phyloP scores from a whole-genome alignment of 139 green algal species.

The Yamagishiella unicocca region DNA sequence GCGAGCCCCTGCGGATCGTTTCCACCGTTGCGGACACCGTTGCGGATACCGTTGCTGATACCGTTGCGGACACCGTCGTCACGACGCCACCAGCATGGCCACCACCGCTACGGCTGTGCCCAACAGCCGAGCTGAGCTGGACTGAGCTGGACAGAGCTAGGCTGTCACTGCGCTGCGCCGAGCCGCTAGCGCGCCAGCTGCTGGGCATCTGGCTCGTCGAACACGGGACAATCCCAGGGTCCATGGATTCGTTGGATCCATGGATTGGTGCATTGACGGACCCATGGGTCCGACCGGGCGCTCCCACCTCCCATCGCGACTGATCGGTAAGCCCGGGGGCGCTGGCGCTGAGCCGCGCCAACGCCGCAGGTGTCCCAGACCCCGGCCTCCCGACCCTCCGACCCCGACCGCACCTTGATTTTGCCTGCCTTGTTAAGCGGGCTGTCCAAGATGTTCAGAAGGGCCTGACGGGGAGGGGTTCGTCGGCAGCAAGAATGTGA shows the following conservation, averaged over 20 bases:
- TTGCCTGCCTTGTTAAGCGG: constrained; percentile 95
- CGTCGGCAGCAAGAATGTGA: no score
- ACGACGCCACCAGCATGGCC: neutral
- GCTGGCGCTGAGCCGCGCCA: no score
- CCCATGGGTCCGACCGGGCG: no score
- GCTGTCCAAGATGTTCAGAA: constrained; percentile 95
- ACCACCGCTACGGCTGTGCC: neutral
- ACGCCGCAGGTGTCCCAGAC: neutral
- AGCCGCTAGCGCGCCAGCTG: no score
- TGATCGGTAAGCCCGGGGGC: no score
- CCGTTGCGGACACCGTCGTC: neutral
- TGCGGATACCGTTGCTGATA: neutral
- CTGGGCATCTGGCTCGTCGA: neutral
- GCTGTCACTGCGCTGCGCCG: no score
- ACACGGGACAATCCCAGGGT: neutral
- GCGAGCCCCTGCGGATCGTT: neutral
- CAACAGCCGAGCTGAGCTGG: no score
- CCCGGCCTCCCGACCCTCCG: no score
- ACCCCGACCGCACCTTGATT: constrained; percentile 77
- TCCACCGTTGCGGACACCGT: neutral
- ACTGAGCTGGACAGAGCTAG: neutral
- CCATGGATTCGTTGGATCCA: no score
- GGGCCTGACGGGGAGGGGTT: constrained; percentile 83
- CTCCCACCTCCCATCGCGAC: no score
- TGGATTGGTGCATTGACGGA: no score